These are phyloP conservation scores for Saccharomyces hybrid DNA, from an alignment of 1,139 yeast genomes.

Conservation along the genomic window DNA sequence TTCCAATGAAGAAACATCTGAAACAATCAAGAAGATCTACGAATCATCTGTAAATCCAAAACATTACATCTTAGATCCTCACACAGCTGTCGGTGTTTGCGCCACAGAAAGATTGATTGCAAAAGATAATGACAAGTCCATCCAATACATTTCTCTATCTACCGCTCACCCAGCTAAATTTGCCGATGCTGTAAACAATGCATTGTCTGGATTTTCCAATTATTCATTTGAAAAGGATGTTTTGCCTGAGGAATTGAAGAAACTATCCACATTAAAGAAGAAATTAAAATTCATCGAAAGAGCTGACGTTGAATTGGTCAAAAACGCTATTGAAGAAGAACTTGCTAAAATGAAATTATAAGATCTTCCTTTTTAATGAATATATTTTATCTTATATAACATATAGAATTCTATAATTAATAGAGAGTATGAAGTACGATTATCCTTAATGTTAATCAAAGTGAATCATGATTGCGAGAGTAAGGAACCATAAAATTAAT, in stretches of 20 bases:
- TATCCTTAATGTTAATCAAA: background rate
- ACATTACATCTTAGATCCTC: constrained; percentile 89
- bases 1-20: constrained; percentile 64
- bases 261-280: constrained; percentile 62
- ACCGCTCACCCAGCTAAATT: constrained; percentile 99
- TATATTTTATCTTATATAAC: constrained; percentile 1
- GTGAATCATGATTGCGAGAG: background rate
- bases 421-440: constrained; percentile 1
- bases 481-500: background rate
- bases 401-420: constrained; percentile 1
- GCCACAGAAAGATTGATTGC: constrained; percentile 60
- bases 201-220: constrained; percentile 56
- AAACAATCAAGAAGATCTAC: constrained; percentile 68
- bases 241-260: constrained; percentile 78
- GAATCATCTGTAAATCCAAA: constrained; percentile 43
- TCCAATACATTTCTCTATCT: constrained; percentile 69
- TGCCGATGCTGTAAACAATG: constrained; percentile 86
- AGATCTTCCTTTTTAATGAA: constrained; percentile 1
- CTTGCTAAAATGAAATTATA: constrained; percentile 43
- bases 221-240: constrained; percentile 86
- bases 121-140: constrained; percentile 39
- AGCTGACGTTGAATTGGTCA: constrained; percentile 66
- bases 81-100: constrained; percentile 88
- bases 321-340: constrained; percentile 65
- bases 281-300: constrained; percentile 69